Conservation (phyloP, 345 rosid genomes). For the Linum lewisii region DNA sequence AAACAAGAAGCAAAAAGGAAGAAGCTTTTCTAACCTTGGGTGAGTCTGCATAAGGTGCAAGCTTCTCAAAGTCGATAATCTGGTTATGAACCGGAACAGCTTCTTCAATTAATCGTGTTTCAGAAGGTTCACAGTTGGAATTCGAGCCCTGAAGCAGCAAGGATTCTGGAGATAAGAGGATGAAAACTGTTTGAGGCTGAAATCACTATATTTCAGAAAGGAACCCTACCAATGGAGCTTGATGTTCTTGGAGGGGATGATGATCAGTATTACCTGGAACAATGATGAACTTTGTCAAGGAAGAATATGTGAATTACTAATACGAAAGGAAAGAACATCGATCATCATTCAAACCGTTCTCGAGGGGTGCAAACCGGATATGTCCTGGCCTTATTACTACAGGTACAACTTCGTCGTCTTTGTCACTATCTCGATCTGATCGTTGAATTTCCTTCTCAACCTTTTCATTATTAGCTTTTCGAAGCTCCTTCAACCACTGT, state of each 20-base stretch:
- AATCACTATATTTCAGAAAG: constrained; percentile 3
- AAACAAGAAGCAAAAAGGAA: constrained; percentile 6
- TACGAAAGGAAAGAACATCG: background rate
- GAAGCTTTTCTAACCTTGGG: constrained; percentile 48
- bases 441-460: constrained; percentile 26
- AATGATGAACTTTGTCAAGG: constrained; percentile 11
- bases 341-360: constrained; percentile 30
- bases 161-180: too few species aligned
- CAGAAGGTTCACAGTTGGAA: constrained; percentile 32
- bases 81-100: constrained; percentile 20
- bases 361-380: constrained; percentile 66
- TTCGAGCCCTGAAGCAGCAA: too few species aligned
- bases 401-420: constrained; percentile 49
- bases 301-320: background rate
- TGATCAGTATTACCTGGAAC: constrained; percentile 39
- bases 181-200: too few species aligned
- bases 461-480: constrained; percentile 50
- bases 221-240: constrained; percentile 43
- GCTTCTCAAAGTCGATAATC: constrained; percentile 44
- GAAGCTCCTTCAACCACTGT: constrained; percentile 60
- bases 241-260: constrained; percentile 31
- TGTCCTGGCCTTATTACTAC: constrained; percentile 84
- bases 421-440: constrained; percentile 25
- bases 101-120: constrained; percentile 26
- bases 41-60: constrained; percentile 44